Evolutionary conservation across 139 green algal genomes (phyloP).

Genomic region (Picochlorum sp.): DNA sequence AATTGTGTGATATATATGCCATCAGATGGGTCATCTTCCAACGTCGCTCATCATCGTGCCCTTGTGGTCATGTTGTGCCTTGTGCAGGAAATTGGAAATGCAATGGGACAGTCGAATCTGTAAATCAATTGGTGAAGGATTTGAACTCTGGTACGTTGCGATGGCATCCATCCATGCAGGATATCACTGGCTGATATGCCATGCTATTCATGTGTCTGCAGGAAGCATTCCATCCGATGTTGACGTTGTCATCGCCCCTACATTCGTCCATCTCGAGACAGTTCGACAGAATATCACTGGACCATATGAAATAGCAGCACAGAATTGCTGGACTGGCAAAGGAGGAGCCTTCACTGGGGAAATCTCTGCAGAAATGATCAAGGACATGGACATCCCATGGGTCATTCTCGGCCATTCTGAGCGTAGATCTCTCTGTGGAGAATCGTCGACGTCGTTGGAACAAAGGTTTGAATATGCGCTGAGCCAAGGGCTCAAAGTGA

Average conservation of each 20-base stretch:
- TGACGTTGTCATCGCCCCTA: slow-evolving; percentile 88
- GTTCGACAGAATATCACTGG: slow-evolving; percentile 46
- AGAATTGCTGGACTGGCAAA: slow-evolving; percentile 88
- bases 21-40: not conserved
- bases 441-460: slow-evolving; percentile 79
- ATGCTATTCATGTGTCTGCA: not conserved
- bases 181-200: not conserved
- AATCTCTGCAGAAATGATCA: slow-evolving; percentile 52
- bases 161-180: not conserved
- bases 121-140: slow-evolving; percentile 69
- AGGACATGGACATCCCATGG: slow-evolving; percentile 64
- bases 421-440: slow-evolving; percentile 53
- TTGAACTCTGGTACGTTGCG: slow-evolving; percentile 62
- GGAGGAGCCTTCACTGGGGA: slow-evolving; percentile 93
- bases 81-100: slow-evolving; percentile 97
- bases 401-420: slow-evolving; percentile 96
- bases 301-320: slow-evolving; percentile 61
- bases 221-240: slow-evolving; percentile 43
- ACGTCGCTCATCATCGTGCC: not conserved
- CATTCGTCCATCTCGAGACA: slow-evolving; percentile 76
- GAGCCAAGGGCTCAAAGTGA: slow-evolving; percentile 56
- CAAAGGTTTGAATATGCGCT: slow-evolving; percentile 81
- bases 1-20: slow-evolving; percentile 1
- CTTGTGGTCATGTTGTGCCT: not conserved
- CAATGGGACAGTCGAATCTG: slow-evolving; percentile 71